A percentile compares a stretch with the other conserved stretches of the same genome.
These are phyloP conservation scores for Capsicum baccatum DNA, from an alignment of 257 asterid species.

Conservation along the genomic window DNA sequence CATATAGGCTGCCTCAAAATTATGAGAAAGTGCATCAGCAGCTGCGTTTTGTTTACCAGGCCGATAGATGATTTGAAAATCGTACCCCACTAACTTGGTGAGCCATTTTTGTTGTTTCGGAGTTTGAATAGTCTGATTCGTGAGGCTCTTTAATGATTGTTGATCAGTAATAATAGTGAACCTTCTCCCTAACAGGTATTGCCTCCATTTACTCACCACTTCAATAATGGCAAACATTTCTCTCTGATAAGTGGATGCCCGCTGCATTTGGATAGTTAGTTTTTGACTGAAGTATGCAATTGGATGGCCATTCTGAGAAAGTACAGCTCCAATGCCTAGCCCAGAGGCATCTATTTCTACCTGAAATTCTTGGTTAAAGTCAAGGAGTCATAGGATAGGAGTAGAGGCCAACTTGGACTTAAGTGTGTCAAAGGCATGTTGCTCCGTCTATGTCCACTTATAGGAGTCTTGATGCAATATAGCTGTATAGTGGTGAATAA, in stretches of 20 bases:
- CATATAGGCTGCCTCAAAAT: neutral
- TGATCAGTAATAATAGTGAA: slow-evolving; percentile 17
- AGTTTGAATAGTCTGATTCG: neutral
- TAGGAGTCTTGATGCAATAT: neutral
- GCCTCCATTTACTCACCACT: slow-evolving; percentile 11
- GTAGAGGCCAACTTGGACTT: neutral
- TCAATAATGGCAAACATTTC: neutral
- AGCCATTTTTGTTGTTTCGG: neutral
- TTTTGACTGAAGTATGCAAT: neutral
- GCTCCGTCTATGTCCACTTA: neutral
- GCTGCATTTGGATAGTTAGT: too few relatives aligned
- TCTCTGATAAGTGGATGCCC: neutral
- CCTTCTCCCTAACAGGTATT: neutral
- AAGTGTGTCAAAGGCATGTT: neutral
- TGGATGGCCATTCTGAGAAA: neutral
- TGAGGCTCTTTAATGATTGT: neutral
- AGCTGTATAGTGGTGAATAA: neutral
- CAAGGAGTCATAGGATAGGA: neutral
- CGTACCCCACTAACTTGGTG: neutral
- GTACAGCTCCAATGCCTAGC: neutral
- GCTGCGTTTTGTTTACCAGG: neutral
- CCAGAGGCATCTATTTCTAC: neutral
- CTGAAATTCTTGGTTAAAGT: neutral
- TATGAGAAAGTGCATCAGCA: neutral
- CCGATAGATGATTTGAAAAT: neutral